Percentiles rank a stretch among this genome's conserved stretches.
phyloP scores from a whole-genome alignment of 2,329 filamentous ascomycete genomes.

The Monilinia fructicola region DNA sequence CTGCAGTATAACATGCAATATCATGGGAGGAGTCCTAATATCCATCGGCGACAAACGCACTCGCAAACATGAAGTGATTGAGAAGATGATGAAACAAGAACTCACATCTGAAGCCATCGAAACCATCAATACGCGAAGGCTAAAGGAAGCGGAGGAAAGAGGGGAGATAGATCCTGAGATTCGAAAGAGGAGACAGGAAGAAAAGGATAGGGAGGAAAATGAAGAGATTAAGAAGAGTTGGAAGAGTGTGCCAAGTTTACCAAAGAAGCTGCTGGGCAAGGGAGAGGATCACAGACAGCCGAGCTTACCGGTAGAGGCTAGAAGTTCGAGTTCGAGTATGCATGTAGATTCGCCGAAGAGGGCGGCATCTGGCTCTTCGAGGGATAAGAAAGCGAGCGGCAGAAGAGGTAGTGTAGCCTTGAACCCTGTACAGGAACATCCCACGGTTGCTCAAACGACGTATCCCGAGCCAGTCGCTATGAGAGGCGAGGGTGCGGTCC shows the following conservation, averaged over 20 bases:
- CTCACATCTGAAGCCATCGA: conserved; percentile 64
- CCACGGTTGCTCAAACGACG: conserved; percentile 19
- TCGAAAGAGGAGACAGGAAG: conserved; percentile 51
- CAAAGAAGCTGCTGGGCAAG: conserved; percentile 35
- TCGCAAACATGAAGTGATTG: conserved; percentile 80
- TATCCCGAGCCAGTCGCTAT: conserved; percentile 23
- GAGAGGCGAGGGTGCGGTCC: conserved; percentile 9
- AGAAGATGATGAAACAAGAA: conserved; percentile 72
- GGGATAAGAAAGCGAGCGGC: conserved; percentile 19
- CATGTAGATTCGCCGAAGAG: conserved; percentile 23
- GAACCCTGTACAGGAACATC: conserved; percentile 27
- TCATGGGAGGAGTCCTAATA: conserved; percentile 73
- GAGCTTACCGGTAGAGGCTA: conserved; percentile 28
- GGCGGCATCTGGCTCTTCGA: conserved; percentile 16
- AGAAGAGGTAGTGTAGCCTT: conserved; percentile 22
- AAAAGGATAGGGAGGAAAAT: conserved; percentile 45
- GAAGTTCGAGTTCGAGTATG: conserved; percentile 22
- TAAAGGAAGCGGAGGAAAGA: conserved; percentile 68
- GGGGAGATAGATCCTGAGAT: conserved; percentile 32
- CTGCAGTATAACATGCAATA: conserved; percentile 74
- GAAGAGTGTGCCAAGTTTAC: conserved; percentile 33
- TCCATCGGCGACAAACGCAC: conserved; percentile 72
- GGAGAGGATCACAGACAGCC: conserved; percentile 36
- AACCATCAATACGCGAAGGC: conserved; percentile 83
- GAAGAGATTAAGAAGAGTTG: conserved; percentile 35